phyloP scores from a whole-genome alignment of 179 eudicot genomes.

The Heliamphora pulchella region DNA sequence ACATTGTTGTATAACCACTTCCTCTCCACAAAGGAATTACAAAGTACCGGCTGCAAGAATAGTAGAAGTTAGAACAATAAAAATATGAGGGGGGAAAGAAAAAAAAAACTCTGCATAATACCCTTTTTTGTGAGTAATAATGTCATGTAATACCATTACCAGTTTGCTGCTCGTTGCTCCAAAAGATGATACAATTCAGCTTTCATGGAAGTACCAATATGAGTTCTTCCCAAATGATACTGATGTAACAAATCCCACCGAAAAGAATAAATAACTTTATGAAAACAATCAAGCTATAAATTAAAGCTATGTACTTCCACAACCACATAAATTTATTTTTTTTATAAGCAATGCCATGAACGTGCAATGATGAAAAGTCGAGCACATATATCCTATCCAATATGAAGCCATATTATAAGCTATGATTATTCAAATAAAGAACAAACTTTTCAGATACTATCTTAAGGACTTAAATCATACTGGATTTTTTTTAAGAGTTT shows the following conservation, averaged over 20 bases:
- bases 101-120: neutral
- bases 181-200: conserved; percentile 53
- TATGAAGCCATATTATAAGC: neutral
- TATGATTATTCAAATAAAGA: too few species aligned
- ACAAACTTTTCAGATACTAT: neutral
- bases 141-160: conserved; percentile 30
- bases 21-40: conserved; percentile 94
- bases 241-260: conserved; percentile 25
- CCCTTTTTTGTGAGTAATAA: too few species aligned
- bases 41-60: conserved; percentile 56
- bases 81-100: neutral
- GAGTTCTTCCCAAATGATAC: conserved; percentile 93
- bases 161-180: conserved; percentile 58
- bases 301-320: too few species aligned
- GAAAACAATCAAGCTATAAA: conserved; percentile 4
- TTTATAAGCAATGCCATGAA: neutral
- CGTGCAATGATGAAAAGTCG: conserved; percentile 1
- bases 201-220: conserved; percentile 75
- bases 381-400: neutral
- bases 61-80: conserved; percentile 19
- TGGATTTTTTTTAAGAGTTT: neutral
- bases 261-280: neutral
- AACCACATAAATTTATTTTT: too few species aligned
- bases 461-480: neutral
- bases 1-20: conserved; percentile 90